Conservation (phyloP, 139 green algal genomes). For the Picochlorum costavermella region DNA sequence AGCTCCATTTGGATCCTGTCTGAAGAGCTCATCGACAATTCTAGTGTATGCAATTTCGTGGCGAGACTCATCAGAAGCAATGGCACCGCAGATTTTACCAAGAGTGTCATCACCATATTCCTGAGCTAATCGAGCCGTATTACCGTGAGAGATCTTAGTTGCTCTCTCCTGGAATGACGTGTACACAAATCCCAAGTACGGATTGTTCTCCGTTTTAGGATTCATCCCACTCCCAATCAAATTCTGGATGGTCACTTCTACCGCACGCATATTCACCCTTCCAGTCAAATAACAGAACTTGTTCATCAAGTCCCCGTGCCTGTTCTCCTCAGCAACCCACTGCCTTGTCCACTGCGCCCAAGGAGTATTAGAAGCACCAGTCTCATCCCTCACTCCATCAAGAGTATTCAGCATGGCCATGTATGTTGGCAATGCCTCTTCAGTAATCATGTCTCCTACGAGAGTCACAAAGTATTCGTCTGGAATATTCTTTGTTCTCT, state of each 20-base stretch:
- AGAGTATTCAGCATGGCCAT: slow-evolving; percentile 99
- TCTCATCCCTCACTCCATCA: slow-evolving; percentile 91
- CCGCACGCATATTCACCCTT: slow-evolving; percentile 31
- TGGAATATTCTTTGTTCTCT: slow-evolving; percentile 68
- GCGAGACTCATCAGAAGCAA: slow-evolving; percentile 88
- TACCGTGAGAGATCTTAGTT: slow-evolving; percentile 93
- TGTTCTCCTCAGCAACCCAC: slow-evolving; percentile 97
- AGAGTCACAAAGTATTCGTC: slow-evolving; percentile 94
- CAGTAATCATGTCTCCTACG: slow-evolving; percentile 88
- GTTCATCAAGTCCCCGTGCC: slow-evolving; percentile 72
- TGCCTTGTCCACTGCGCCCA: slow-evolving; percentile 78
- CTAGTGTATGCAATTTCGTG: slow-evolving; percentile 92
- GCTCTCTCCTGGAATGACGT: slow-evolving; percentile 96
- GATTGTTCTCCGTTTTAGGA: slow-evolving; percentile 97
- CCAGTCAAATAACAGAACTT: slow-evolving; percentile 67
- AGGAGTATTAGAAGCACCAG: slow-evolving; percentile 25
- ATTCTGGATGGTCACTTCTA: slow-evolving; percentile 95
- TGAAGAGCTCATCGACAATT: slow-evolving; percentile 88
- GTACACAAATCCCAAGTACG: slow-evolving; percentile 98
- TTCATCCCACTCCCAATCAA: slow-evolving; percentile 94
- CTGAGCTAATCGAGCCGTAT: slow-evolving; percentile 81
- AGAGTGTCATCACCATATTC: slow-evolving; percentile 77
- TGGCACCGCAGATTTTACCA: slow-evolving; percentile 82
- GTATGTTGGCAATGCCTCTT: slow-evolving; percentile 99
- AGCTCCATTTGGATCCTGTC: slow-evolving; percentile 72